Evolutionary conservation across 2,329 filamentous ascomycete genomes (phyloP).

Genomic region (Trichothecium sympodiale): DNA sequence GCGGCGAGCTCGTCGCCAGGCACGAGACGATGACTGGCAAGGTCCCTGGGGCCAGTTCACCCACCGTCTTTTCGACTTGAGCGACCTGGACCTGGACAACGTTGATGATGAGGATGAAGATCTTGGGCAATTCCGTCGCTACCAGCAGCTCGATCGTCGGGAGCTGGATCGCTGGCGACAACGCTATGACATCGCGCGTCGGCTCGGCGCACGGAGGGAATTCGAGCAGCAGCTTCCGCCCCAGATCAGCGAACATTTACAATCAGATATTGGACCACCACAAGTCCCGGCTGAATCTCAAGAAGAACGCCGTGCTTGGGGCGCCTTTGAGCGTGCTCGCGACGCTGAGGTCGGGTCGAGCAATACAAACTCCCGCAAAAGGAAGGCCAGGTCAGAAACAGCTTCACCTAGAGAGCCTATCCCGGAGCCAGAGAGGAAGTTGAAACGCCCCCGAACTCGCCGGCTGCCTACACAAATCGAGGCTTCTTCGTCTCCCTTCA

Average conservation of each 20-base stretch:
- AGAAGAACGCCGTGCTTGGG: constrained; percentile 80
- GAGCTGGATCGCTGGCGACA: constrained; percentile 70
- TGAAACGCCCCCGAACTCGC: constrained; percentile 79
- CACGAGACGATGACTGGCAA: constrained; percentile 77
- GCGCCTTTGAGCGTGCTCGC: constrained; percentile 75
- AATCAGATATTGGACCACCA: constrained; percentile 35
- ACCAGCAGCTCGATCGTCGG: constrained; percentile 43
- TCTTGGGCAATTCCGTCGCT: constrained; percentile 40
- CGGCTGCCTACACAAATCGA: constrained; percentile 42
- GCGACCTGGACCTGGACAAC: constrained; percentile 28
- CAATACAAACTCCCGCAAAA: constrained; percentile 51
- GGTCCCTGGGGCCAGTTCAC: constrained; percentile 66
- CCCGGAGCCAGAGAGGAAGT: constrained; percentile 65
- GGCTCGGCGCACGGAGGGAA: constrained; percentile 62
- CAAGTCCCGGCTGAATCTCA: constrained; percentile 54
- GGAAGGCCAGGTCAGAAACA: constrained; percentile 60
- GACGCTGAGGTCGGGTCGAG: constrained; percentile 47
- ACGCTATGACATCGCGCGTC: constrained; percentile 69
- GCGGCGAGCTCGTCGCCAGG: constrained; percentile 44
- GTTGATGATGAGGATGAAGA: constrained; percentile 59
- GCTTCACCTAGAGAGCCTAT: constrained; percentile 58
- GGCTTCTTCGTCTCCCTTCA: constrained; percentile 15
- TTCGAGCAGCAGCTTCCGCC: constrained; percentile 53
- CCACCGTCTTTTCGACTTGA: constrained; percentile 49
- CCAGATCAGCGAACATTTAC: constrained; percentile 50